These are phyloP conservation scores for Globisporangium ultimum DNA, from an alignment of 352 stramenopile genomes.

Conservation along the genomic window DNA sequence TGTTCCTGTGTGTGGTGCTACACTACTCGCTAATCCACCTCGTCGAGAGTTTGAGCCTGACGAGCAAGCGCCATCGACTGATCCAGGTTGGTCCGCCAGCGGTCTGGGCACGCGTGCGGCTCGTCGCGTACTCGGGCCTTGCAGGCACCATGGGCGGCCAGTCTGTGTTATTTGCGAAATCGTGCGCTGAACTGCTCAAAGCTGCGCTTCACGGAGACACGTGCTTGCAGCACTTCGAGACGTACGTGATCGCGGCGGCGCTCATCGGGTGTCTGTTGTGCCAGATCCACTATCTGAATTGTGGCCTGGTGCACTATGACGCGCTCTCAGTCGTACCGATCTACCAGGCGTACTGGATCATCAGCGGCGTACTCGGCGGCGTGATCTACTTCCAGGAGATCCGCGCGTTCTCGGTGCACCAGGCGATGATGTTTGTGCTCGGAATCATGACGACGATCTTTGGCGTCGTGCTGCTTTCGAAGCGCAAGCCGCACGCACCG, in stretches of 20 bases:
- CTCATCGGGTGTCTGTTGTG: conserved; percentile 58
- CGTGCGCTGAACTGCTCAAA: conserved; percentile 72
- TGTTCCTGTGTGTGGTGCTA: conserved; percentile 45
- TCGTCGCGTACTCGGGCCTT: conserved; percentile 75
- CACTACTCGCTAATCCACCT: conserved; percentile 70
- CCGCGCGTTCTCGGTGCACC: conserved; percentile 62
- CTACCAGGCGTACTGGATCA: conserved; percentile 89
- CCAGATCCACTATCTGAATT: conserved; percentile 83
- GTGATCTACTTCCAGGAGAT: conserved; percentile 92
- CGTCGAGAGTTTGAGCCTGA: conserved; percentile 63
- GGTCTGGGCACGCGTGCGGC: conserved; percentile 61
- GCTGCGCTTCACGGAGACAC: conserved; percentile 59
- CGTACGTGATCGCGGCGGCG: conserved; percentile 64
- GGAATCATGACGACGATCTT: conserved; percentile 80
- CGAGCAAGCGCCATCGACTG: conserved; percentile 67
- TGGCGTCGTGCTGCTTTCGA: conserved; percentile 78
- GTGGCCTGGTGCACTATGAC: conserved; percentile 72
- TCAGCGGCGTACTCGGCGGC: conserved; percentile 83
- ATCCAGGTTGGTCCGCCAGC: conserved; percentile 65
- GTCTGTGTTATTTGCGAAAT: conserved; percentile 87
- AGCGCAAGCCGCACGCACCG: conserved; percentile 49
- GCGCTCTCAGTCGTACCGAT: conserved; percentile 81
- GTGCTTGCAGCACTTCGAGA: conserved; percentile 56
- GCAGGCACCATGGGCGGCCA: conserved; percentile 77
- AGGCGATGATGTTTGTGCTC: conserved; percentile 82